Percentiles rank a stretch among this genome's conserved stretches.
phyloP scores from a whole-genome alignment of 2,329 filamentous ascomycete genomes.

The Mollisiaceae sp. region DNA sequence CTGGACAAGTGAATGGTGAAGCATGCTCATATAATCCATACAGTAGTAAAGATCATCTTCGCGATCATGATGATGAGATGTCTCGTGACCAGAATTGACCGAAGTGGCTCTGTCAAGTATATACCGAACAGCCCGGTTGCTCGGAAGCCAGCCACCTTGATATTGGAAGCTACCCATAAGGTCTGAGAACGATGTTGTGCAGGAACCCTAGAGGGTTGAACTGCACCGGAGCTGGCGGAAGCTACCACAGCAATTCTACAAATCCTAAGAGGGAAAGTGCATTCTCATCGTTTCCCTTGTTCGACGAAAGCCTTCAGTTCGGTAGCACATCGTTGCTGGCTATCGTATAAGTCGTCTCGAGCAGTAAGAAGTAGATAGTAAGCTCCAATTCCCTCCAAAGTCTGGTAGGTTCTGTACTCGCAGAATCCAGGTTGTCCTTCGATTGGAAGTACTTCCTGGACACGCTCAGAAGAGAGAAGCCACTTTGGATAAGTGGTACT shows the following conservation, averaged over 20 bases:
- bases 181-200: no score
- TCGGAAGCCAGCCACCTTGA: no score
- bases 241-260: neutral
- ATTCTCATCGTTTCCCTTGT: neutral
- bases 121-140: no score
- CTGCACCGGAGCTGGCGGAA: no score
- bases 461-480: conserved; percentile 31
- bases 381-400: conserved; percentile 30
- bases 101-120: no score
- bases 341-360: conserved; percentile 27
- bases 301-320: conserved; percentile 27
- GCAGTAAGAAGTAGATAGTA: conserved; percentile 32
- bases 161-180: no score
- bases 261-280: neutral
- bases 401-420: conserved; percentile 34
- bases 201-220: no score
- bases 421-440: conserved; percentile 25
- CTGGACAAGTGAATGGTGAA: no score
- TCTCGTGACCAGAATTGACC: no score
- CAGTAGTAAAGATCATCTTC: no score
- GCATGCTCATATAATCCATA: no score
- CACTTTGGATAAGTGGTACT: conserved; percentile 27
- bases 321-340: conserved; percentile 17
- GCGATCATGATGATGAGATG: no score
- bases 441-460: conserved; percentile 33